These are phyloP conservation scores for Arctium minus DNA, from an alignment of 129 eudicot species.

Conservation along the genomic window DNA sequence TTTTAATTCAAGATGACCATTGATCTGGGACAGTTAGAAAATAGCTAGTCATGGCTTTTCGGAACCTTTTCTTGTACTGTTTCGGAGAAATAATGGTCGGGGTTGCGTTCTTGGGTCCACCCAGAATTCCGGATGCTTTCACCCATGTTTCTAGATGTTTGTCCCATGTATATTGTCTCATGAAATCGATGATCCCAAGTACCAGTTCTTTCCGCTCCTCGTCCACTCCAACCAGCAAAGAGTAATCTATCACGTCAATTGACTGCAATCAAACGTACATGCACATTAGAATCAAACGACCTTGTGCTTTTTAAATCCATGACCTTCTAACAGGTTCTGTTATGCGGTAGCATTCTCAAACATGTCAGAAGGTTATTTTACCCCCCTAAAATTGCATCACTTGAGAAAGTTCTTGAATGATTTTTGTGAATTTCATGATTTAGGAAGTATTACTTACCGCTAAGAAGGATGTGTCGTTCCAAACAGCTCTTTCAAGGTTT, in stretches of 20 bases:
- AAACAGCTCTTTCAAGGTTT: slow-evolving; percentile 85
- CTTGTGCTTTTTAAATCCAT: not conserved
- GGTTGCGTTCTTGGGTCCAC: slow-evolving; percentile 87
- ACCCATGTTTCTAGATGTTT: slow-evolving; percentile 99
- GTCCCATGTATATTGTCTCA: slow-evolving; percentile 99
- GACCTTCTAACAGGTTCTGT: not conserved
- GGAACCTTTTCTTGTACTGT: slow-evolving; percentile 93
- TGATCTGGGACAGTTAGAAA: slow-evolving; percentile 91
- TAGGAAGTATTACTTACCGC: slow-evolving; percentile 62
- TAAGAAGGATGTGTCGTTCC: slow-evolving; percentile 93
- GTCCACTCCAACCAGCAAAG: slow-evolving; percentile 90
- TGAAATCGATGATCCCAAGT: slow-evolving; percentile 83
- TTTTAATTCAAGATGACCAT: slow-evolving; percentile 58
- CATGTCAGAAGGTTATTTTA: no score
- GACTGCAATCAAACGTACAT: slow-evolving; percentile 41
- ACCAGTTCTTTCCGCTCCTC: slow-evolving; percentile 82
- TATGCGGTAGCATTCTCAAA: no score
- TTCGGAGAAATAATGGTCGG: slow-evolving; percentile 91
- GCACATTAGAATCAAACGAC: not conserved
- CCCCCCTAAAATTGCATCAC: no score
- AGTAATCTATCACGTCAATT: slow-evolving; percentile 89
- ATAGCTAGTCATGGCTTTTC: slow-evolving; percentile 95
- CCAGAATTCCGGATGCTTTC: slow-evolving; percentile 91
- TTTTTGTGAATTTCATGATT: slow-evolving; percentile 12
- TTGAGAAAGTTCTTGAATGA: not conserved